Evolutionary conservation across 148 eudicot species (phyloP), one percentile per base, ranked within the genome.

Genomic region (Arctostaphylos glauca): DNA sequence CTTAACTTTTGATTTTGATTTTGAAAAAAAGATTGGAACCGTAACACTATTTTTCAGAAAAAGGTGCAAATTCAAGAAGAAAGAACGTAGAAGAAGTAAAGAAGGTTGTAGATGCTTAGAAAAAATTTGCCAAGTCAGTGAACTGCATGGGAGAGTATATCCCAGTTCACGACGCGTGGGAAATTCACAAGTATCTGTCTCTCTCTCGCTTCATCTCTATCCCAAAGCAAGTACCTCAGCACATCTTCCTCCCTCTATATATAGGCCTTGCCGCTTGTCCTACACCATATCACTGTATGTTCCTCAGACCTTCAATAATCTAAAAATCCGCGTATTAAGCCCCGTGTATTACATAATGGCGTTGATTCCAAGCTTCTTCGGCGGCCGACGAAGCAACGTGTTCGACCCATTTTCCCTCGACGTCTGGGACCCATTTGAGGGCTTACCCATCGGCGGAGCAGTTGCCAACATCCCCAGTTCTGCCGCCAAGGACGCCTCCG

Each of bases 351-450:
- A 31, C 0, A 25, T 0, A 14, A 76, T 76, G 79, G 55, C 79
- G 6, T 13, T 76, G 46, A 76, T 76, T 49, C 79, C 79, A 16
- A 76, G 62, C 79, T 48, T 76, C 79, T 76, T 76, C 47, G 64
- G 79, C 5, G 50, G 44, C 9, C 44, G 79, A 16, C 60, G 79
- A 2, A 76, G 23, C 47, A 54, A 54, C 62, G 3, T 76, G 64
- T 54, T 54, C 64, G 64, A 76, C 21, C 79, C 79, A 2, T 53
- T 76, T 5, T 76, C 79, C 44, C 48, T 53, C 21, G 79, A 76
- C 79, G 4, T 76, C 10, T 76, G 64, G 79, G 62, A 76, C 48
- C 79, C 79, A 12, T 25, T 75, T 43, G 77, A 74, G 16, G 77
- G 77, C 5, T 72, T 72, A 16, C 21, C 50, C 0, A 47, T 75